These are phyloP conservation scores for Sporobolomyces pararoseus DNA, from an alignment of 768 basidiomycete genomes.

Conservation along the genomic window DNA sequence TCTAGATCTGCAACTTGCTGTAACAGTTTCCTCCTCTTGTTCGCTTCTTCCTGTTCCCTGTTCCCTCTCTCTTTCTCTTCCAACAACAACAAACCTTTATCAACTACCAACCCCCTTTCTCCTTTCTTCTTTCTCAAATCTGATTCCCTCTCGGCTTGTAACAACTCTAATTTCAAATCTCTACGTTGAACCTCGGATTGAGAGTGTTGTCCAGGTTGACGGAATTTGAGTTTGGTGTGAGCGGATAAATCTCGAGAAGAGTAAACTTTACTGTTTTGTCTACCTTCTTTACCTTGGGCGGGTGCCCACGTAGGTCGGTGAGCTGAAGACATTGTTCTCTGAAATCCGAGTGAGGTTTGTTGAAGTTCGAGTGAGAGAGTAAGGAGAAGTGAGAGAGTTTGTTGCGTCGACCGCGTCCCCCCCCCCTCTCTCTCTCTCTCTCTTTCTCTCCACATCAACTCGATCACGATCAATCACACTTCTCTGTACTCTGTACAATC, in stretches of 20 bases:
- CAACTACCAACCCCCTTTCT: constrained; percentile 59
- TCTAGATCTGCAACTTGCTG: constrained; percentile 83
- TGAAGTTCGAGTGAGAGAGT: neutral
- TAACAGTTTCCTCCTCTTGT: constrained; percentile 79
- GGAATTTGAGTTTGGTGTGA: constrained; percentile 97
- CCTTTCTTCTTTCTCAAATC: constrained; percentile 88
- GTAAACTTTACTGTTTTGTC: constrained; percentile 85
- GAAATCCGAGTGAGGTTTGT: neutral
- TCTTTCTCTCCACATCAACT: no score
- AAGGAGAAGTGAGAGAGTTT: neutral
- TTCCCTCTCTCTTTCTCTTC: constrained; percentile 50
- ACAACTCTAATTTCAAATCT: constrained; percentile 77
- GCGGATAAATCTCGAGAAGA: constrained; percentile 90
- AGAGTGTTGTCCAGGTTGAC: constrained; percentile 77
- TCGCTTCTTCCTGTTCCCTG: constrained; percentile 63
- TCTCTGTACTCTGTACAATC: no score
- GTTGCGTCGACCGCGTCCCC: no score
- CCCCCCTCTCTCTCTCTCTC: no score
- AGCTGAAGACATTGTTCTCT: constrained; percentile 24
- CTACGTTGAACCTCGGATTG: constrained; percentile 76
- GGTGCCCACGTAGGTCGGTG: constrained; percentile 98
- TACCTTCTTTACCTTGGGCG: constrained; percentile 85
- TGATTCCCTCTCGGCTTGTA: constrained; percentile 80
- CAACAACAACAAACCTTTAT: constrained; percentile 40
- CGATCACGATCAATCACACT: no score